Base-by-base conservation (phyloP, 2,329 filamentous ascomycete genomes). In the Phaeosphaeria sp. region DNA sequence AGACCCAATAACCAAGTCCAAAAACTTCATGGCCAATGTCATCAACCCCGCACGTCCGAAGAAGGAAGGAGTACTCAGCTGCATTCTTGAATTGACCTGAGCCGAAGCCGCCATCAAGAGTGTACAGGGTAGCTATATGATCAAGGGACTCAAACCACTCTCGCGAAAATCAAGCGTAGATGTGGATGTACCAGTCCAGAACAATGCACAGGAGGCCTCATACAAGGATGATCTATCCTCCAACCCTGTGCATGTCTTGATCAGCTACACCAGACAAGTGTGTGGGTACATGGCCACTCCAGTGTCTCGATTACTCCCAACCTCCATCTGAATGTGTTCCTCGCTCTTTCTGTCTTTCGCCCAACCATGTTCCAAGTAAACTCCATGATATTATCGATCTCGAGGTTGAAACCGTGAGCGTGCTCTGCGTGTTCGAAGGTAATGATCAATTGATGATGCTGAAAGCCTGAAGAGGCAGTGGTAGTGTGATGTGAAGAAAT, bases 161-260 rank as follows among this genome's bases (percentile, higher is more conserved):
- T 20, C 10, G 42, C 42, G 42, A 44, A 10, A 44, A 44, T 44
- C 42, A 44, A 20, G 18, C 42, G n/a, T 11, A 21, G 7, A 44
- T n/a, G 41, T 42, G 17, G 25, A 42, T 42, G 20, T 17, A 46
- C 21, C 18, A 52, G 23, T 54, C 27, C 27, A 27, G 30, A 36
- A 41, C 51, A 52, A 46, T 53, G 27, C 33, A 54, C 47, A 48
- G 56, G 25, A 62, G 56, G 56, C 59, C 59, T 42, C 48, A 44
- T 56, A 53, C 59, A 57, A 53, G 51, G 52, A 53, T 27, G 47
- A 55, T 62, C 59, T 62, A 22, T 62, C 54, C 56, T 62, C 59
- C 59, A 52, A 20, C 59, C 55, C 59, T 46, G 44, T 54, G 53
- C 43, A 33, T 51, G 50, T 23, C 58, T 49, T 49, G 56, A 62